A percentile compares a stretch with the other conserved stretches of the same genome.
These are phyloP conservation scores for Phytophthora nicotianae DNA, from an alignment of 352 stramenopile genomes.

Conservation along the genomic window DNA sequence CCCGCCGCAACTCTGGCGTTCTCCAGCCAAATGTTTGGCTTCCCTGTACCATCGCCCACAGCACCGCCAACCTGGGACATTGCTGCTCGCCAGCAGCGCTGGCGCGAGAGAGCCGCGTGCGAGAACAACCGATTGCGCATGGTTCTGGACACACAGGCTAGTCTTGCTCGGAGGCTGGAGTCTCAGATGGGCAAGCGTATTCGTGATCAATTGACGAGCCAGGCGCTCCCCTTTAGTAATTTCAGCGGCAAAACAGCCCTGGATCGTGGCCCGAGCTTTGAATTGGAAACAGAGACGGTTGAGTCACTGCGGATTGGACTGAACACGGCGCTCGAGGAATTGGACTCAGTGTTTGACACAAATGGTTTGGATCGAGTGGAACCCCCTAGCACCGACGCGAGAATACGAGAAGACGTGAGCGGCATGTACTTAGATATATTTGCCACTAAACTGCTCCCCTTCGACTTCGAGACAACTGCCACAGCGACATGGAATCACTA, in stretches of 20 bases:
- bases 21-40: constrained; percentile 27
- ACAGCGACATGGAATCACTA: constrained; percentile 51
- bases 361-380: constrained; percentile 32
- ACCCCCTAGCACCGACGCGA: constrained; percentile 22
- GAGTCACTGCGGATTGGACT: constrained; percentile 36
- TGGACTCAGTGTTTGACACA: constrained; percentile 35
- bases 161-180: constrained; percentile 35
- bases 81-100: constrained; percentile 27
- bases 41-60: constrained; percentile 9
- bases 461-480: constrained; percentile 39
- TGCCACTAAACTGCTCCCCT: constrained; percentile 44
- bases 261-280: constrained; percentile 21
- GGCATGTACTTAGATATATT: constrained; percentile 50
- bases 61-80: constrained; percentile 27
- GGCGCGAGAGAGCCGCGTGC: constrained; percentile 28
- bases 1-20: constrained; percentile 21
- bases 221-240: constrained; percentile 7
- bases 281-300: constrained; percentile 32
- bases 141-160: constrained; percentile 38
- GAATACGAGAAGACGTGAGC: constrained; percentile 32
- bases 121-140: constrained; percentile 38
- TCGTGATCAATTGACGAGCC: constrained; percentile 15
- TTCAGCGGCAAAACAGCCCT: neutral
- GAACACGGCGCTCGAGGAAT: constrained; percentile 34
- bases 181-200: constrained; percentile 28